phyloP scores from a whole-genome alignment of 805 yeast species.

The Kockiozyma suomiensis region DNA sequence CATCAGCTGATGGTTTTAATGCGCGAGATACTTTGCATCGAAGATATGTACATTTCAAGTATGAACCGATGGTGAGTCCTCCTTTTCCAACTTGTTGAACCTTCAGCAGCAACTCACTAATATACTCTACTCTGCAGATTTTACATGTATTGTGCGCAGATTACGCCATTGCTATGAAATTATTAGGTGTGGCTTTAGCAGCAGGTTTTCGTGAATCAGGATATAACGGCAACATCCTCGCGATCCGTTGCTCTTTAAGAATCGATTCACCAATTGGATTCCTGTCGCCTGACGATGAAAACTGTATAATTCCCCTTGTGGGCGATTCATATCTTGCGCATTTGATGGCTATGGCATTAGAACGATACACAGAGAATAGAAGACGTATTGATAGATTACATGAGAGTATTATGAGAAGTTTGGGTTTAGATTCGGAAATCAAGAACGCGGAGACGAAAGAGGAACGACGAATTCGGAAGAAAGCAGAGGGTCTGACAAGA shows the following conservation, averaged over 20 bases:
- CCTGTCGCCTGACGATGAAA: slow-evolving; percentile 41
- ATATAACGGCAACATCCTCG: slow-evolving; percentile 79
- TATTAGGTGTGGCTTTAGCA: slow-evolving; percentile 73
- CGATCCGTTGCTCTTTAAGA: slow-evolving; percentile 70
- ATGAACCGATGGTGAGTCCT: slow-evolving; percentile 62
- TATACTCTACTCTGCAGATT: slow-evolving; percentile 43
- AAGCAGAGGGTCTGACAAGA: slow-evolving; percentile 21
- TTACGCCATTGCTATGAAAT: slow-evolving; percentile 55
- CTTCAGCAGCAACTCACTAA: too few species aligned
- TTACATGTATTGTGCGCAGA: slow-evolving; percentile 80
- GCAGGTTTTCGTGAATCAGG: slow-evolving; percentile 90
- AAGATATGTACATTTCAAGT: slow-evolving; percentile 71
- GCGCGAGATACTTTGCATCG: neutral
- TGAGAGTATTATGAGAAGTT: slow-evolving; percentile 7
- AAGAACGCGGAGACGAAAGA: slow-evolving; percentile 18
- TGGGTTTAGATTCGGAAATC: neutral
- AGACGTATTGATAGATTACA: slow-evolving; percentile 49
- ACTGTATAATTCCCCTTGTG: slow-evolving; percentile 48
- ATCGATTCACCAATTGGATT: slow-evolving; percentile 78
- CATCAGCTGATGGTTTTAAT: neutral
- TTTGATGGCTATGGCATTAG: slow-evolving; percentile 58
- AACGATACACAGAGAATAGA: slow-evolving; percentile 67
- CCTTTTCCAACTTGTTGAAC: too few species aligned
- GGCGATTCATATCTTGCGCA: slow-evolving; percentile 53
- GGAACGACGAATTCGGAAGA: slow-evolving; percentile 23